These are phyloP conservation scores for Ganoderma multipileum DNA, from an alignment of 1,284 basidiomycete species.

Conservation along the genomic window DNA sequence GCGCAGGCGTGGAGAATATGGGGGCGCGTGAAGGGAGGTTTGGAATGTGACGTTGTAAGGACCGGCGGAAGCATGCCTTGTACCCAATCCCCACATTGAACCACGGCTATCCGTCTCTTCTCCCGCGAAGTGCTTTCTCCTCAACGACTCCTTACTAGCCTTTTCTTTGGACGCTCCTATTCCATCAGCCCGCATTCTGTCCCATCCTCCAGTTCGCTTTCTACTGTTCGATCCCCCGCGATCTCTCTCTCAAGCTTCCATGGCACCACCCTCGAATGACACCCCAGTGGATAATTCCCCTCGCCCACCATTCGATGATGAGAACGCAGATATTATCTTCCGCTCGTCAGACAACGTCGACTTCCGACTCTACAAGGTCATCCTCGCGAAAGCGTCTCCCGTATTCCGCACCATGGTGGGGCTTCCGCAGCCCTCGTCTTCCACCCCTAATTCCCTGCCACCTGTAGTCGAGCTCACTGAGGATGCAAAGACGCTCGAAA, in stretches of 20 bases:
- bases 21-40: no score
- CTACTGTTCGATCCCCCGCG: neutral
- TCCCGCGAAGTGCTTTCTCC: neutral
- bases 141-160: neutral
- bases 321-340: constrained; percentile 23
- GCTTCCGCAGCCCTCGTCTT: constrained; percentile 36
- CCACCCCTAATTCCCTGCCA: neutral
- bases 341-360: constrained; percentile 23
- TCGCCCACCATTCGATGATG: constrained; percentile 20
- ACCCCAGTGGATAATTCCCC: no score
- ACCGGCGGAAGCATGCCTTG: no score
- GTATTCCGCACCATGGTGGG: constrained; percentile 32
- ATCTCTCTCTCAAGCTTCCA: neutral
- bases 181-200: no score
- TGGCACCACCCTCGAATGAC: neutral
- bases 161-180: neutral
- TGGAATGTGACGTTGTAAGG: no score
- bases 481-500: constrained; percentile 53
- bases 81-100: neutral
- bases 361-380: constrained; percentile 26
- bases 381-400: constrained; percentile 22
- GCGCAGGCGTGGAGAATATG: no score
- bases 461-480: constrained; percentile 40
- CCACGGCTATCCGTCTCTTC: neutral
- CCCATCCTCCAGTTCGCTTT: no score